These are phyloP conservation scores for Volutella citrinella DNA, from an alignment of 2,329 filamentous ascomycete genomes.

Conservation along the genomic window DNA sequence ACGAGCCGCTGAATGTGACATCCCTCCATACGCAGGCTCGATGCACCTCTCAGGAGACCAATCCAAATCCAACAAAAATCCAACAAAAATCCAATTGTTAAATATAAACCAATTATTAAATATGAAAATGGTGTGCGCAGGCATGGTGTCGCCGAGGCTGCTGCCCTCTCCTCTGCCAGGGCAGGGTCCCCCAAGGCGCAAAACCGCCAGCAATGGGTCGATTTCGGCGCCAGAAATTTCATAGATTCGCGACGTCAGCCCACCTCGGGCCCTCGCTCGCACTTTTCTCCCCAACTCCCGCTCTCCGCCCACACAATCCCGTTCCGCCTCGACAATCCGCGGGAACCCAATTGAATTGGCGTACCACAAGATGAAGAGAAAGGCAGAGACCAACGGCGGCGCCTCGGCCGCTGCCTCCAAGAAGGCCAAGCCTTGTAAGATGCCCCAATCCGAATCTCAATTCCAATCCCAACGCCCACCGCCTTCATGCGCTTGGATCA, in stretches of 20 bases:
- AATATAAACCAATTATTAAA: no score
- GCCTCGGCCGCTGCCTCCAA: constrained; percentile 48
- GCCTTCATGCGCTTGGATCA: constrained; percentile 10
- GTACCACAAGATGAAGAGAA: constrained; percentile 52
- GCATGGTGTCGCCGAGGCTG: no score
- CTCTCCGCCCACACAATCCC: no score
- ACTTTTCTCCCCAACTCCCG: constrained; percentile 8
- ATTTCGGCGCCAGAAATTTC: constrained; percentile 11
- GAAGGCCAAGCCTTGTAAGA: constrained; percentile 49
- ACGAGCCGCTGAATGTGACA: no score
- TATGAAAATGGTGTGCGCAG: no score
- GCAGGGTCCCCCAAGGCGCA: no score
- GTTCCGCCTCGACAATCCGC: constrained; percentile 6
- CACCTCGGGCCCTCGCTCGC: constrained; percentile 20
- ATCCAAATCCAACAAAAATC: no score
- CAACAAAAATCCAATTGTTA: no score
- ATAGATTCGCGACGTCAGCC: constrained; percentile 27
- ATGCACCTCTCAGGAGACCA: no score
- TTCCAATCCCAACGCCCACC: not conserved
- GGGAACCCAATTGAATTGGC: constrained; percentile 19
- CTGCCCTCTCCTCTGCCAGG: no score
- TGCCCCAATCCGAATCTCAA: constrained; percentile 8
- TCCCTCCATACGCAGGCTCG: no score
- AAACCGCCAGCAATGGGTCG: not conserved
- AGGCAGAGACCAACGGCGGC: constrained; percentile 47